These are phyloP conservation scores for Grosmannia huntii DNA, from an alignment of 2,329 filamentous ascomycete genomes.

Conservation along the genomic window DNA sequence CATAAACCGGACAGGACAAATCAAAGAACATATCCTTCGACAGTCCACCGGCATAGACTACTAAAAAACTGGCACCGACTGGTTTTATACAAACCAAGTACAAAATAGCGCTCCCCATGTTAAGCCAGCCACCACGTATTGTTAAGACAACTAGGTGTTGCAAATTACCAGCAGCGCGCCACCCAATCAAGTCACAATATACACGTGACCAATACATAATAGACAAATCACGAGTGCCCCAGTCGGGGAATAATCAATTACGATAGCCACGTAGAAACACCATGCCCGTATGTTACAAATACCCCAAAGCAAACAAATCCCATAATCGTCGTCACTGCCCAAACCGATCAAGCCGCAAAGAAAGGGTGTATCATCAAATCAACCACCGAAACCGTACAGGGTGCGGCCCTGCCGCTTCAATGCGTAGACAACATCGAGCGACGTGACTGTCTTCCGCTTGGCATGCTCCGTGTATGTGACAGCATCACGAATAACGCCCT, in stretches of 20 bases:
- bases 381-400: slow-evolving; percentile 85
- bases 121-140: too few species aligned
- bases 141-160: too few species aligned
- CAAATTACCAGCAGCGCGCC: too few species aligned
- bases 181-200: not conserved
- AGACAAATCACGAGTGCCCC: not conserved
- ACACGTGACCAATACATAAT: not conserved
- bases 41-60: too few species aligned
- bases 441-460: slow-evolving; percentile 70
- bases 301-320: slow-evolving; percentile 12
- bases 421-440: slow-evolving; percentile 54
- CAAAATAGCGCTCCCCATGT: too few species aligned
- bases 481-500: slow-evolving; percentile 63
- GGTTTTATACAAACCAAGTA: too few species aligned
- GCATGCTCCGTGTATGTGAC: slow-evolving; percentile 71
- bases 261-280: slow-evolving; percentile 15
- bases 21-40: too few species aligned
- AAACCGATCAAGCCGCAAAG: slow-evolving; percentile 13
- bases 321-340: slow-evolving; percentile 17
- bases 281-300: slow-evolving; percentile 16
- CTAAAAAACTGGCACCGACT: too few species aligned
- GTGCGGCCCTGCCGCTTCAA: slow-evolving; percentile 61
- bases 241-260: slow-evolving; percentile 12
- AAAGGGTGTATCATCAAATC: slow-evolving; percentile 21
- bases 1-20: too few species aligned